Percentiles rank a stretch among this genome's conserved stretches.
These are phyloP conservation scores for Corrigiola litoralis DNA, from an alignment of 179 eudicot species.

Conservation along the genomic window DNA sequence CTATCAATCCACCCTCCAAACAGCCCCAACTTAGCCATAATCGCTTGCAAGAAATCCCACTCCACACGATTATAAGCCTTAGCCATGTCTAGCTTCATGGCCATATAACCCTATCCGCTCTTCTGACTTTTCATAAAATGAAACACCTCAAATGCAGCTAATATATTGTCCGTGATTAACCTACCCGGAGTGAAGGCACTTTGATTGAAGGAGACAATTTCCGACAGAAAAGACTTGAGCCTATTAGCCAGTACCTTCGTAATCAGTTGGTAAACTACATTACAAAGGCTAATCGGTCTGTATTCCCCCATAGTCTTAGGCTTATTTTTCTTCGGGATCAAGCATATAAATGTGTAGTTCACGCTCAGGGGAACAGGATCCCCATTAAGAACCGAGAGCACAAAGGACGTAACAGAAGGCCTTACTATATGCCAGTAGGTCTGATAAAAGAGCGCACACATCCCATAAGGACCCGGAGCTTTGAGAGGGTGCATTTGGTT, in stretches of 20 bases:
- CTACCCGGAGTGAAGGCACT: background rate
- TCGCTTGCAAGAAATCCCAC: background rate
- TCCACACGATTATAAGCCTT: background rate
- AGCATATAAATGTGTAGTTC: background rate
- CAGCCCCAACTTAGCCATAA: background rate
- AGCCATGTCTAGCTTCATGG: background rate
- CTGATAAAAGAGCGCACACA: background rate
- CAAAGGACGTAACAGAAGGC: background rate
- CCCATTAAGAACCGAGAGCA: background rate
- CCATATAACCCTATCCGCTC: background rate
- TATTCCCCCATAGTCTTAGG: background rate
- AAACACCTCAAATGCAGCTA: background rate
- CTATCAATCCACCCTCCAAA: background rate
- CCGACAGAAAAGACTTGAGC: background rate
- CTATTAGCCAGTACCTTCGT: background rate
- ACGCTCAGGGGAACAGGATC: rapidly evolving
- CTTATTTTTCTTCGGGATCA: background rate
- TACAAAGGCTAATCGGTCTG: background rate
- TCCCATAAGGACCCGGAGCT: background rate
- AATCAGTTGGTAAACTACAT: background rate
- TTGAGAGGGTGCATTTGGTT: background rate
- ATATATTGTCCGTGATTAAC: background rate
- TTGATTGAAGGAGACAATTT: background rate
- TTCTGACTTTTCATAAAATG: background rate
- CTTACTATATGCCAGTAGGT: background rate